Evolutionary conservation across 2,329 filamentous ascomycete species (phyloP).

Genomic region (Dactylellina leptospora): DNA sequence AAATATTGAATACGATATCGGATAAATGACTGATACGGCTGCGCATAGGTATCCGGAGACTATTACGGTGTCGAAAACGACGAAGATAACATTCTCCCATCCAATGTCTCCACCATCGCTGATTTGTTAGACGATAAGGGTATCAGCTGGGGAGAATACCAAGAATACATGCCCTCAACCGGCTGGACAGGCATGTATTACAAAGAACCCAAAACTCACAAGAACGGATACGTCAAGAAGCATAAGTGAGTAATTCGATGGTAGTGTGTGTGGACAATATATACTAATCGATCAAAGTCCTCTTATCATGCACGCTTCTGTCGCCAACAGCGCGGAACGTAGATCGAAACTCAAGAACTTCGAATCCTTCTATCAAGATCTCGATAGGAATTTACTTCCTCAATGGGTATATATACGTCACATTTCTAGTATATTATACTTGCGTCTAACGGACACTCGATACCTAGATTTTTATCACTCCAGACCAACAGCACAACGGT

Average conservation of each 20-base stretch:
- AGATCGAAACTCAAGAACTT: constrained; percentile 78
- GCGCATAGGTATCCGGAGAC: constrained; percentile 66
- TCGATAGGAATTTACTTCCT: constrained; percentile 71
- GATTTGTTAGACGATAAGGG: constrained; percentile 73
- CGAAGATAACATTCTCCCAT: constrained; percentile 67
- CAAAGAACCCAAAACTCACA: constrained; percentile 71
- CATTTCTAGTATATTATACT: not conserved
- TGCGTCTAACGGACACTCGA: not conserved
- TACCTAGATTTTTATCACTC: constrained; percentile 72
- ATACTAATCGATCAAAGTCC: constrained; percentile 59
- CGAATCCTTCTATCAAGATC: constrained; percentile 73
- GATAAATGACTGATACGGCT: not conserved
- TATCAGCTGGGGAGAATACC: constrained; percentile 76
- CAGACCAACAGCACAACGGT: constrained; percentile 77
- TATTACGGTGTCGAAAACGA: constrained; percentile 78
- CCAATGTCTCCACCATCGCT: constrained; percentile 73
- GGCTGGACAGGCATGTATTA: constrained; percentile 74
- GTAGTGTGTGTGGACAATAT: not conserved
- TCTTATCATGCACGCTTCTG: constrained; percentile 71
- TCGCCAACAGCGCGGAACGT: constrained; percentile 69
- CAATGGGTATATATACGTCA: constrained; percentile 67
- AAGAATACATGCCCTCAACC: constrained; percentile 79
- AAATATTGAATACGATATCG: not conserved
- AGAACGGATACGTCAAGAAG: constrained; percentile 83
- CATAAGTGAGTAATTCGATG: constrained; percentile 69